Conservation (phyloP, 2,329 filamentous ascomycete genomes). For the Malbranchea cinnamomea region DNA sequence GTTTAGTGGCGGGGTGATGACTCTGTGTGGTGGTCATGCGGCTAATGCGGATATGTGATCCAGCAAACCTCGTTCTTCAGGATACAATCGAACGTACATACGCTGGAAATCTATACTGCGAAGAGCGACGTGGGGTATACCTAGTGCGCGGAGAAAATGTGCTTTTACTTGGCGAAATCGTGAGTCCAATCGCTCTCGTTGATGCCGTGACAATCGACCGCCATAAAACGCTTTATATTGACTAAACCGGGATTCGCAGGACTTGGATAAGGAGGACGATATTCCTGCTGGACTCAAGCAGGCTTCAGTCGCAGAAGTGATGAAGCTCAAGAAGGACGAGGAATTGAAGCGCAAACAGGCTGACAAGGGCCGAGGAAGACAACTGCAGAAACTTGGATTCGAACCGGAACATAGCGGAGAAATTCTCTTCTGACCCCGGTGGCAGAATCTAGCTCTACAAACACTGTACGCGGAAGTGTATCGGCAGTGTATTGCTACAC, state of each 20-base stretch:
- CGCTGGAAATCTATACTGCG: constrained; percentile 58
- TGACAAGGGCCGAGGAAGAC: constrained; percentile 58
- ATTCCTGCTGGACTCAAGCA: constrained; percentile 53
- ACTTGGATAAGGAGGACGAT: constrained; percentile 90
- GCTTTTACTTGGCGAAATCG: constrained; percentile 82
- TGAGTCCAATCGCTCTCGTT: constrained; percentile 18
- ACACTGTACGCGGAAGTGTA: too few species aligned
- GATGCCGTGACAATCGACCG: constrained; percentile 1
- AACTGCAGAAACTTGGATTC: constrained; percentile 65
- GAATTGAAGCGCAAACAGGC: constrained; percentile 52
- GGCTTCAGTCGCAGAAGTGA: constrained; percentile 55
- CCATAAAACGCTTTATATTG: too few species aligned
- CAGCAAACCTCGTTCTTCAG: constrained; percentile 89
- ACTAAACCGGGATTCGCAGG: too few species aligned
- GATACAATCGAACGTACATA: constrained; percentile 85
- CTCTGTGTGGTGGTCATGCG: constrained; percentile 3
- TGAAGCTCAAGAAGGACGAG: constrained; percentile 56
- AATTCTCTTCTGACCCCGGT: constrained; percentile 48
- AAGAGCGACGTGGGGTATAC: constrained; percentile 74
- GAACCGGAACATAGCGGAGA: constrained; percentile 74
- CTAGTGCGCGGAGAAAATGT: constrained; percentile 94
- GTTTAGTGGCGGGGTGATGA: constrained; percentile 3
- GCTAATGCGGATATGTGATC: too few species aligned
- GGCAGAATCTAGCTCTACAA: too few species aligned
- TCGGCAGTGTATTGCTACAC: too few species aligned